phyloP scores from a whole-genome alignment of 1,284 basidiomycete species.

The Ustilago vetiveriae region DNA sequence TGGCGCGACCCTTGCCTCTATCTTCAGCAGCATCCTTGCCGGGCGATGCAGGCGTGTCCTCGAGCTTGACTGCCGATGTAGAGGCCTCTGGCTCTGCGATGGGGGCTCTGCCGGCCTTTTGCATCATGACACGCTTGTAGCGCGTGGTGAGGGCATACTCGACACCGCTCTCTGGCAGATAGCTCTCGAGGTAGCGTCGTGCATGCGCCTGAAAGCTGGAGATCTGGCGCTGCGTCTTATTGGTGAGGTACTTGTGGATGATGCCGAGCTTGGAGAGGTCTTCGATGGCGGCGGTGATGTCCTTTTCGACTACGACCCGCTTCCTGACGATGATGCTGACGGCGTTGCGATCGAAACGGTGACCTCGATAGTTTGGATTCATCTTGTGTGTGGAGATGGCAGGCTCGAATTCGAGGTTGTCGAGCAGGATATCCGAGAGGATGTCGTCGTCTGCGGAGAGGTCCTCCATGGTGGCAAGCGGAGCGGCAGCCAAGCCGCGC shows the following conservation, averaged over 20 bases:
- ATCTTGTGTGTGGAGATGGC: constrained; percentile 66
- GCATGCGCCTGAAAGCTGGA: constrained; percentile 53
- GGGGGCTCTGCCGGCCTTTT: constrained; percentile 24
- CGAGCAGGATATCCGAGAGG: constrained; percentile 65
- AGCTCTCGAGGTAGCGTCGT: constrained; percentile 64
- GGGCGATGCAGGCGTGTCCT: constrained; percentile 13
- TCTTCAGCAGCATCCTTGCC: constrained; percentile 16
- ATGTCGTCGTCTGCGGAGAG: constrained; percentile 65
- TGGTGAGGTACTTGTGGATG: constrained; percentile 55
- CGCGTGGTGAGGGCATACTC: constrained; percentile 64
- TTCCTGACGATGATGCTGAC: constrained; percentile 57
- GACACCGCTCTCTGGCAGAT: constrained; percentile 63
- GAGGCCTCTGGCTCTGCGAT: constrained; percentile 19
- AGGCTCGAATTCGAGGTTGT: constrained; percentile 65
- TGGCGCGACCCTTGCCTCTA: constrained; percentile 26
- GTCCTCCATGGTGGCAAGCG: constrained; percentile 58
- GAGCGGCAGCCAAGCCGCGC: constrained; percentile 38
- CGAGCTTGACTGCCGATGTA: constrained; percentile 25
- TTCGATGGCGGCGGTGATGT: constrained; percentile 55
- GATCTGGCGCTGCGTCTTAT: constrained; percentile 56
- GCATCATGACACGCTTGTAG: constrained; percentile 57
- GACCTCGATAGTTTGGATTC: constrained; percentile 62
- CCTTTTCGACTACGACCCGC: constrained; percentile 56
- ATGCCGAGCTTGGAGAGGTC: constrained; percentile 57
- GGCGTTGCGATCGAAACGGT: constrained; percentile 58